Evolutionary conservation across 2,329 filamentous ascomycete genomes (phyloP).

Genomic region (Ascochyta pisi): DNA sequence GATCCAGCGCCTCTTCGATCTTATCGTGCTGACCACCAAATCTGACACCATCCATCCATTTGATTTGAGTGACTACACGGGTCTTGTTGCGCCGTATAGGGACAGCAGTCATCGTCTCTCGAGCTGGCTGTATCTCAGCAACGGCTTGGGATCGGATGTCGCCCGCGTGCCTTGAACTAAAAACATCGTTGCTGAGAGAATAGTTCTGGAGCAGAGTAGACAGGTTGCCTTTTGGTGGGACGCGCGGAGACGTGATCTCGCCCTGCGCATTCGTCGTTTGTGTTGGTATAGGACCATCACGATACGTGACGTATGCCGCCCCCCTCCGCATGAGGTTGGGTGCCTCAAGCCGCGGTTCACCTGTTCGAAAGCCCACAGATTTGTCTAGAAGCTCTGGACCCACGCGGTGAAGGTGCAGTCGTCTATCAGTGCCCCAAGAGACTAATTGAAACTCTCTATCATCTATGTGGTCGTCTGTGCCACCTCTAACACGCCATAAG

Average conservation of each 20-base stretch:
- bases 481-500: conserved; percentile 81
- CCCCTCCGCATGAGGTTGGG: conserved; percentile 81
- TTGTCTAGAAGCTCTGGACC: conserved; percentile 67
- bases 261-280: conserved; percentile 26
- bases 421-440: conserved; percentile 88
- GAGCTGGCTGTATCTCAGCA: conserved; percentile 12
- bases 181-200: conserved; percentile 22
- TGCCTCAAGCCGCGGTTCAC: conserved; percentile 67
- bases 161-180: conserved; percentile 13
- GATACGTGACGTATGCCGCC: conserved; percentile 84
- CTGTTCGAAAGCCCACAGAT: conserved; percentile 76
- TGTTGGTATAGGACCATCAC: conserved; percentile 56
- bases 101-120: conserved; percentile 57
- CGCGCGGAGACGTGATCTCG: conserved; percentile 26
- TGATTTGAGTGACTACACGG: conserved; percentile 64
- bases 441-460: conserved; percentile 90
- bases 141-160: conserved; percentile 14
- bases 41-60: conserved; percentile 71
- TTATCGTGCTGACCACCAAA: conserved; percentile 56
- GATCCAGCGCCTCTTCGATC: conserved; percentile 25
- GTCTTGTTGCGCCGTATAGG: conserved; percentile 58
- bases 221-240: conserved; percentile 34
- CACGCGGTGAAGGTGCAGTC: conserved; percentile 78
- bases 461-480: conserved; percentile 71
- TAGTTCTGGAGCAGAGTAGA: conserved; percentile 37